These are phyloP conservation scores for Ogataea nitratoaversa DNA, from an alignment of 805 yeast genomes.

Conservation along the genomic window DNA sequence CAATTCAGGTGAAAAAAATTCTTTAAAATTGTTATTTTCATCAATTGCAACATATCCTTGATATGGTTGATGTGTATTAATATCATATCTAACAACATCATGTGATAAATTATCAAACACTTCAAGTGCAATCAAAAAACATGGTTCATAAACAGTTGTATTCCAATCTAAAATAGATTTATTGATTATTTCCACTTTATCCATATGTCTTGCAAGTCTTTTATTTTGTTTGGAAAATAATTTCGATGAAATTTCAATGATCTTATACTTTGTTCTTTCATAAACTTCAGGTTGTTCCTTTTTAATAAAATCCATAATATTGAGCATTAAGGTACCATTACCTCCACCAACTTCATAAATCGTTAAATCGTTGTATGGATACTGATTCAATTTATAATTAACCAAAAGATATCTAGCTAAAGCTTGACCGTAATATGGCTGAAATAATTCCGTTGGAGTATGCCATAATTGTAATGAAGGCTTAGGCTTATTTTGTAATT, in stretches of 20 bases:
- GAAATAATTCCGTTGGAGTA: slow-evolving; percentile 82
- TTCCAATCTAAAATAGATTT: slow-evolving; percentile 77
- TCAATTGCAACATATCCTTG: slow-evolving; percentile 79
- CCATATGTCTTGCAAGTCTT: slow-evolving; percentile 36
- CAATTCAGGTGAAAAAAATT: slow-evolving; percentile 61
- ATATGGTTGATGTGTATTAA: slow-evolving; percentile 57
- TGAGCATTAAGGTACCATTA: slow-evolving; percentile 79
- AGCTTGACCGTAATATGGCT: slow-evolving; percentile 82
- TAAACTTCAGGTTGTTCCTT: slow-evolving; percentile 71
- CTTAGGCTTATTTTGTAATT: slow-evolving; percentile 26
- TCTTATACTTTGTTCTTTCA: slow-evolving; percentile 58
- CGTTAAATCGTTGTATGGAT: slow-evolving; percentile 65
- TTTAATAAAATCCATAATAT: slow-evolving; percentile 62
- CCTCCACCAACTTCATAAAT: slow-evolving; percentile 91
- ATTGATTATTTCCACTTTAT: slow-evolving; percentile 62
- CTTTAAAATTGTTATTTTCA: slow-evolving; percentile 68
- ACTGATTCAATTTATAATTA: slow-evolving; percentile 62
- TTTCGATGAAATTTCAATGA: slow-evolving; percentile 65
- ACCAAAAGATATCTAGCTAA: slow-evolving; percentile 74
- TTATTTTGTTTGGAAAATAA: slow-evolving; percentile 54
- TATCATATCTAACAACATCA: slow-evolving; percentile 74
- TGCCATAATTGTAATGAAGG: slow-evolving; percentile 75
- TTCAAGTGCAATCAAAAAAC: slow-evolving; percentile 75
- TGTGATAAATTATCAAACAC: slow-evolving; percentile 84
- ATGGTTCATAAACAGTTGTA: slow-evolving; percentile 52